Evolutionary conservation across 768 basidiomycete genomes (phyloP).

Genomic region (Lanmaoa pseudosensibilis): DNA sequence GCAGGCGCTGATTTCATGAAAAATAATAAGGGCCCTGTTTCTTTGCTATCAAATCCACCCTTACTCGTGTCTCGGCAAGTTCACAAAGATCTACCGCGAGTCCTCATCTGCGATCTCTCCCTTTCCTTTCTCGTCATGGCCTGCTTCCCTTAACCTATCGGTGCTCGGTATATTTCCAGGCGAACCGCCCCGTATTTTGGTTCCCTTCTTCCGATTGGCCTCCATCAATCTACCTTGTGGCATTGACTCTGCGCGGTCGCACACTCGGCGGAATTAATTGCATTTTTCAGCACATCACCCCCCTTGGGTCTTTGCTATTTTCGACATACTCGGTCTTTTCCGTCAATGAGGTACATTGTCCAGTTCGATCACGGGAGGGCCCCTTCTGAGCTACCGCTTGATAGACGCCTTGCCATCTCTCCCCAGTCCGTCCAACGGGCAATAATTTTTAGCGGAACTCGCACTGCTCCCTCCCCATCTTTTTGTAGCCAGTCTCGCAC

Average conservation of each 20-base stretch:
- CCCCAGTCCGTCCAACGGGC: conserved; percentile 9
- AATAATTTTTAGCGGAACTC: conserved; percentile 7
- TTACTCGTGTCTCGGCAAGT: conserved; percentile 30
- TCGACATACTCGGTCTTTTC: conserved; percentile 28
- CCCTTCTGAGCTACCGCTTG: conserved; percentile 16
- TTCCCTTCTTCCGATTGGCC: conserved; percentile 50
- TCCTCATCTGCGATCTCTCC: conserved; percentile 17
- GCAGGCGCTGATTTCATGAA: conserved; percentile 28
- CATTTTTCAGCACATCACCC: conserved; percentile 44
- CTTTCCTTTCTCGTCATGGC: conserved; percentile 34
- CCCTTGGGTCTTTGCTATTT: conserved; percentile 43
- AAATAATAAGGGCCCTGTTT: conserved; percentile 30
- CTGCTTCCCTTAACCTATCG: conserved; percentile 40
- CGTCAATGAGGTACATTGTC: conserved; percentile 36
- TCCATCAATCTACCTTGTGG: conserved; percentile 40
- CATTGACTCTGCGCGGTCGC: conserved; percentile 27
- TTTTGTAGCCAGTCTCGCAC: conserved; percentile 2
- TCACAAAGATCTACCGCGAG: conserved; percentile 24
- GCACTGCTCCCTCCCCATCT: neutral
- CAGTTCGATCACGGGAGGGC: conserved; percentile 23
- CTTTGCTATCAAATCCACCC: conserved; percentile 30
- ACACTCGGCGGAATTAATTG: conserved; percentile 34
- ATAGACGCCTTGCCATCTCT: conserved; percentile 16
- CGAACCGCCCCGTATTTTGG: conserved; percentile 47
- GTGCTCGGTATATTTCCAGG: conserved; percentile 40